Percentiles rank a stretch among this genome's conserved stretches.
Conservation (phyloP, 2,329 filamentous ascomycete genomes). For the Paecilomyces dactylethromorphus region DNA sequence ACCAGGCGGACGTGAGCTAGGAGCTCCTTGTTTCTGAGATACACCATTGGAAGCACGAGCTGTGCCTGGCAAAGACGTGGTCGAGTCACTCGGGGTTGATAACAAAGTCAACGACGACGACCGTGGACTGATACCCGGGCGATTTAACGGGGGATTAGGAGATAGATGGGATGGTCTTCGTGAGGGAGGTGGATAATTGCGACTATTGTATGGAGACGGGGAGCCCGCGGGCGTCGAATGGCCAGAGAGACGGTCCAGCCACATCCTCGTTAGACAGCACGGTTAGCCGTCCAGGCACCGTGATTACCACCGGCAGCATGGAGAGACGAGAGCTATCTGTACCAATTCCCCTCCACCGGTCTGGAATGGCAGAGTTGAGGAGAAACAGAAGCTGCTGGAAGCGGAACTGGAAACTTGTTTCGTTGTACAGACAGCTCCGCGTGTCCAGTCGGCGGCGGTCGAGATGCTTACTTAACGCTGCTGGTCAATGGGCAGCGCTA, state of each 20-base stretch:
- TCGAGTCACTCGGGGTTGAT: slow-evolving; percentile 66
- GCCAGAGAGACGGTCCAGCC: slow-evolving; percentile 79
- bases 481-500: slow-evolving; percentile 14
- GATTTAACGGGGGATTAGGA: slow-evolving; percentile 61
- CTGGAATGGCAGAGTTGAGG: not conserved
- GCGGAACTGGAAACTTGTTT: not conserved
- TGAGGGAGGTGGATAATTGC: slow-evolving; percentile 71
- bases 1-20: slow-evolving; percentile 45
- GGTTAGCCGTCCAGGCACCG: slow-evolving; percentile 8
- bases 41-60: slow-evolving; percentile 62
- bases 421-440: too few relatives aligned
- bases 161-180: slow-evolving; percentile 62
- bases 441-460: not conserved
- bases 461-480: slow-evolving; percentile 5
- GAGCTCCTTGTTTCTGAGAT: slow-evolving; percentile 53
- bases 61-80: slow-evolving; percentile 63
- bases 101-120: slow-evolving; percentile 74
- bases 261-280: slow-evolving; percentile 52
- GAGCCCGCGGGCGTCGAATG: slow-evolving; percentile 60
- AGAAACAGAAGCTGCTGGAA: not conserved
- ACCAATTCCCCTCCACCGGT: not conserved
- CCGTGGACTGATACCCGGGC: slow-evolving; percentile 62
- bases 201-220: slow-evolving; percentile 53
- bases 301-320: slow-evolving; percentile 8
- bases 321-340: not conserved